Base-by-base conservation (phyloP, 75 land plant species). In the Sequoiadendron giganteum region DNA sequence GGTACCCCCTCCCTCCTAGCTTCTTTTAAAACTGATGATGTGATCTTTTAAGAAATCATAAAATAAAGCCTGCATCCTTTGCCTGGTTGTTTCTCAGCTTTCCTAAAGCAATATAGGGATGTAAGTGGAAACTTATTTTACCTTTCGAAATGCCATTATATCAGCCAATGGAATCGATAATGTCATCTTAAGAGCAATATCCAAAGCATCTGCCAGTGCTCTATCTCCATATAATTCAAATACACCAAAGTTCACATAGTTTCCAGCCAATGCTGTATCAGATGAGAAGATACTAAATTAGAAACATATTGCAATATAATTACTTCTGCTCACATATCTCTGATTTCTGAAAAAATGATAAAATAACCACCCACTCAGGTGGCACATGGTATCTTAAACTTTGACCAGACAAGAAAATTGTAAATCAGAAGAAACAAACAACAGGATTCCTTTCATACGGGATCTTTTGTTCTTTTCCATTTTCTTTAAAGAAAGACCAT, bases 171-270 rank as follows among this genome's bases (percentile, higher is more conserved):
- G 98, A 88, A 97, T 95, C 49, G 99, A 95, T 6, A 97, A 86
- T 43, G 93, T 91, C 96, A 97, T 93, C 87, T 97, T 97, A 30
- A 97, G 86, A 79, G 96, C 95, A 86, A 97, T 93, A 85, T 97
- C 99, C 86, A 97, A 93, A 11, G 91, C 99, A 93, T 97, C 98
- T 11, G 95, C 91, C 56, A 97, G 97, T 84, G 99, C 98, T 87
- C 94, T 92, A 89, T 97, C 99, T 81, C 98, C 98, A 91, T 98
- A 98, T 16, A 98, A 91, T 92, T 98, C 99, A 91, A 98, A 98
- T 34, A 98, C 99, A 85, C 99, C 97, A 88, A 98, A 98, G 90
- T 98, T 98, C 83, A 96, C 98, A 90, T 98, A 98, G 85, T 98
- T 98, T 85, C 99, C 98, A 81, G 94, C 91, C 90, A 98, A 91